phyloP scores from a whole-genome alignment of 2,329 filamentous ascomycete genomes.

The Magnaporthiopsis incrustans region DNA sequence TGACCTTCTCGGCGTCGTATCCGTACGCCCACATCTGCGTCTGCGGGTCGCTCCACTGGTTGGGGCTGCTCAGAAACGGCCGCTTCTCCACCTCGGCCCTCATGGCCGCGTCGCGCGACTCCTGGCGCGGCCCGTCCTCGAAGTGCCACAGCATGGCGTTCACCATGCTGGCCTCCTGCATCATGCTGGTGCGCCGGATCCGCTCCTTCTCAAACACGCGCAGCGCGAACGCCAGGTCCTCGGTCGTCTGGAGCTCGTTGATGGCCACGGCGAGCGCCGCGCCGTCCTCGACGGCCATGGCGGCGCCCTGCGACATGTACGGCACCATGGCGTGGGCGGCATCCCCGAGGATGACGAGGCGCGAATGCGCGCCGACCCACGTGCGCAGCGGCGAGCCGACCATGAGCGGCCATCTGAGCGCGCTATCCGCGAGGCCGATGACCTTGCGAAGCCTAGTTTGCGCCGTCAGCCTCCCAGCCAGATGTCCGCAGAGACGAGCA shows the following conservation, averaged over 20 bases:
- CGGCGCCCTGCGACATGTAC: conserved; percentile 37
- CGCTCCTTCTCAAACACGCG: conserved; percentile 28
- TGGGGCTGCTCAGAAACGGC: conserved; percentile 30
- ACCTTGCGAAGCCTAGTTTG: conserved; percentile 23
- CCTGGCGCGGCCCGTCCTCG: conserved; percentile 30
- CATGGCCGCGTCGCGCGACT: conserved; percentile 33
- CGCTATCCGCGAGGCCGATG: conserved; percentile 24
- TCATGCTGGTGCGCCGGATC: conserved; percentile 24
- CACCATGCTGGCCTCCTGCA: conserved; percentile 35
- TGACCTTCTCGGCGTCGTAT: conserved; percentile 34
- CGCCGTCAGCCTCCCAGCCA: not conserved
- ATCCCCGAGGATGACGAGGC: conserved; percentile 39
- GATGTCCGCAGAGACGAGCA: too few relatives aligned
- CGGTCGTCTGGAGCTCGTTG: conserved; percentile 16
- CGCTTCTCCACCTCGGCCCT: conserved; percentile 28
- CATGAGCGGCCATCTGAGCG: conserved; percentile 3
- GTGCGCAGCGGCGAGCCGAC: conserved; percentile 20
- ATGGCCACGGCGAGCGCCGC: conserved; percentile 34
- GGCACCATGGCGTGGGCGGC: conserved; percentile 42
- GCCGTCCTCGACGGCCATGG: conserved; percentile 41
- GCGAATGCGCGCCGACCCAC: conserved; percentile 30
- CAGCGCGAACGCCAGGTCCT: conserved; percentile 24
- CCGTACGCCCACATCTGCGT: conserved; percentile 40
- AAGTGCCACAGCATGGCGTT: conserved; percentile 42
- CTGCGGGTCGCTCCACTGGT: conserved; percentile 39